These are phyloP conservation scores for Magnolia kwangsiensis DNA, from an alignment of 164 flowering plant genomes.

Conservation along the genomic window DNA sequence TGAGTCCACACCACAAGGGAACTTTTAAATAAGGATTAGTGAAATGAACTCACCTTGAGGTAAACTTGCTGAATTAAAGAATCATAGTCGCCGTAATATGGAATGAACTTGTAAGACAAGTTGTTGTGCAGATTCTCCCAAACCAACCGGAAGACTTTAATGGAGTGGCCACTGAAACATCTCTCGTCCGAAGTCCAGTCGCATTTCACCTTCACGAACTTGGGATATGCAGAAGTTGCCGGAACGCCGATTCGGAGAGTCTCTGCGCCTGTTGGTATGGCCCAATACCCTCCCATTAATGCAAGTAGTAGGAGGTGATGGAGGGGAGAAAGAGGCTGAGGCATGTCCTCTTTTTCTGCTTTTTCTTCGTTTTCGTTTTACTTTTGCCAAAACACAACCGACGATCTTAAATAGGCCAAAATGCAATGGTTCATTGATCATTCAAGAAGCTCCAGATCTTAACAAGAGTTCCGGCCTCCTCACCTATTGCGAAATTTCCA, in stretches of 20 bases:
- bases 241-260: slow-evolving; percentile 50
- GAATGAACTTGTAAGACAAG: slow-evolving; percentile 22
- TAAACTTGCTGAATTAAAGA: slow-evolving; percentile 24
- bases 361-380: neutral
- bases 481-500: too few relatives aligned
- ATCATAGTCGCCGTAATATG: slow-evolving; percentile 19
- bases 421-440: too few relatives aligned
- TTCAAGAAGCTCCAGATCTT: too few relatives aligned
- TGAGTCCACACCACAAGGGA: too few relatives aligned
- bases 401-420: too few relatives aligned
- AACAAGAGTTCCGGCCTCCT: too few relatives aligned
- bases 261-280: slow-evolving; percentile 30
- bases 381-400: too few relatives aligned
- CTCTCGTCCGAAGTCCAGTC: neutral
- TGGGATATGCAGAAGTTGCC: slow-evolving; percentile 3
- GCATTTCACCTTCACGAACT: neutral
- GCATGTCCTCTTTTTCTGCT: neutral
- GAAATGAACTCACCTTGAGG: slow-evolving; percentile 27
- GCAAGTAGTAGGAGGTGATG: neutral
- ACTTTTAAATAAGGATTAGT: neutral
- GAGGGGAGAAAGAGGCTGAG: neutral
- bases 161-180: slow-evolving; percentile 41
- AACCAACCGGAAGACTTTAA: slow-evolving; percentile 36
- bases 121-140: slow-evolving; percentile 18
- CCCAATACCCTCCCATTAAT: slow-evolving; percentile 32